These are phyloP conservation scores for Anthoceros angustus DNA, from an alignment of 225 moss, liverwort and hornwort genomes.

Conservation along the genomic window DNA sequence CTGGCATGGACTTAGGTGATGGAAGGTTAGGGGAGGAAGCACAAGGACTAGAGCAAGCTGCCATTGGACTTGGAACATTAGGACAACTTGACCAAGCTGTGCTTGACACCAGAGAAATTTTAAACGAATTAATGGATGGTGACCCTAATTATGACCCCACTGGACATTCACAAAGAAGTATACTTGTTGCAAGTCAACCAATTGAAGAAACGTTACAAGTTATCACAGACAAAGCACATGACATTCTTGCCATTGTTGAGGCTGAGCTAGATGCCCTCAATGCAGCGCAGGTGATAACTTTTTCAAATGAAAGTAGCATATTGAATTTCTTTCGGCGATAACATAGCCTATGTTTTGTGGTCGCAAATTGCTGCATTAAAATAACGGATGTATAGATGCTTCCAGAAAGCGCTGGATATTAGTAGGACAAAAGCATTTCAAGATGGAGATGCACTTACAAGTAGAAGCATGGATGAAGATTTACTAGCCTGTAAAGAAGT, in stretches of 20 bases:
- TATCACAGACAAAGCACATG: neutral
- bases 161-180: neutral
- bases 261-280: neutral
- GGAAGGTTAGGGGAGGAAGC: neutral
- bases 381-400: neutral
- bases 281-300: neutral
- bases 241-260: constrained; percentile 1
- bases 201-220: neutral
- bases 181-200: neutral
- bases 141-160: neutral
- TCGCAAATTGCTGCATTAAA: too few relatives aligned
- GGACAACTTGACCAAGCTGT: neutral
- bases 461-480: constrained; percentile 3
- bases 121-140: neutral
- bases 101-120: neutral
- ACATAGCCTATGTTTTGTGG: too few relatives aligned
- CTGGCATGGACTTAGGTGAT: neutral
- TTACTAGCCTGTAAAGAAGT: neutral
- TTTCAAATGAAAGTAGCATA: neutral
- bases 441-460: constrained; percentile 4
- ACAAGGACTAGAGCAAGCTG: neutral
- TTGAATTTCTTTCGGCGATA: too few relatives aligned
- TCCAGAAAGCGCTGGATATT: neutral
- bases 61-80: neutral
- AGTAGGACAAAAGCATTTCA: neutral